These are phyloP conservation scores for Capronia coronata DNA, from an alignment of 2,329 filamentous ascomycete genomes.

Conservation along the genomic window DNA sequence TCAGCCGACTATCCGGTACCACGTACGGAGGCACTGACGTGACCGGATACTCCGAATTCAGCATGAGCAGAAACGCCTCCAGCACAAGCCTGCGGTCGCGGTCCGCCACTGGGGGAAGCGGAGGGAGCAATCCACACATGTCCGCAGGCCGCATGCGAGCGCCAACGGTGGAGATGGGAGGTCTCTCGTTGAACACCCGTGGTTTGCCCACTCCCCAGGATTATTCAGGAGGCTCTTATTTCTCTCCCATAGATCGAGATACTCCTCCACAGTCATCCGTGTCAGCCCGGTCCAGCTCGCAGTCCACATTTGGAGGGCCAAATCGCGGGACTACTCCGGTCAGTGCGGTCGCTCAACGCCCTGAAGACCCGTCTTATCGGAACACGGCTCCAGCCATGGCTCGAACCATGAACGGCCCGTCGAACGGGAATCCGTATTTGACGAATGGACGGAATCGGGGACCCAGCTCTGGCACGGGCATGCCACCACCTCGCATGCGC, in stretches of 20 bases:
- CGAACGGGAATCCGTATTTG: slow-evolving; percentile 57
- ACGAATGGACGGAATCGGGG: slow-evolving; percentile 45
- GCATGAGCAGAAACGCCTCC: slow-evolving; percentile 61
- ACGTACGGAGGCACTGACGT: slow-evolving; percentile 32
- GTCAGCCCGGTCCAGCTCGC: slow-evolving; percentile 50
- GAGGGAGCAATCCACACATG: slow-evolving; percentile 29
- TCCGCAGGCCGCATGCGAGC: slow-evolving; percentile 22
- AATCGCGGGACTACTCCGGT: slow-evolving; percentile 63
- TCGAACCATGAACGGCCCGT: slow-evolving; percentile 60
- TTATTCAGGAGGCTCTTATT: slow-evolving; percentile 74
- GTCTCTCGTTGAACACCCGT: slow-evolving; percentile 25
- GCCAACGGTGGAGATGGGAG: slow-evolving; percentile 16
- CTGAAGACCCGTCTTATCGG: slow-evolving; percentile 67
- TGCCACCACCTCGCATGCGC: slow-evolving; percentile 56
- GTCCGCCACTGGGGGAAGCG: slow-evolving; percentile 62
- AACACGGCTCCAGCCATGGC: slow-evolving; percentile 86
- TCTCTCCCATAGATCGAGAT: slow-evolving; percentile 72
- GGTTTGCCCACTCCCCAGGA: slow-evolving; percentile 52
- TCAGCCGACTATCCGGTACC: slow-evolving; percentile 25
- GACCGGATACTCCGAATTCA: slow-evolving; percentile 44
- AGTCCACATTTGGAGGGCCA: slow-evolving; percentile 67
- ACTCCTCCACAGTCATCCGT: slow-evolving; percentile 37
- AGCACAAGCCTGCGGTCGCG: slow-evolving; percentile 68
- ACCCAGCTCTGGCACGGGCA: slow-evolving; percentile 9
- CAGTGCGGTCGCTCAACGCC: slow-evolving; percentile 55